Evolutionary conservation across 2,329 filamentous ascomycete genomes (phyloP), one percentile per base, ranked within the genome.

Genomic region (Pseudogymnoascus sp.): DNA sequence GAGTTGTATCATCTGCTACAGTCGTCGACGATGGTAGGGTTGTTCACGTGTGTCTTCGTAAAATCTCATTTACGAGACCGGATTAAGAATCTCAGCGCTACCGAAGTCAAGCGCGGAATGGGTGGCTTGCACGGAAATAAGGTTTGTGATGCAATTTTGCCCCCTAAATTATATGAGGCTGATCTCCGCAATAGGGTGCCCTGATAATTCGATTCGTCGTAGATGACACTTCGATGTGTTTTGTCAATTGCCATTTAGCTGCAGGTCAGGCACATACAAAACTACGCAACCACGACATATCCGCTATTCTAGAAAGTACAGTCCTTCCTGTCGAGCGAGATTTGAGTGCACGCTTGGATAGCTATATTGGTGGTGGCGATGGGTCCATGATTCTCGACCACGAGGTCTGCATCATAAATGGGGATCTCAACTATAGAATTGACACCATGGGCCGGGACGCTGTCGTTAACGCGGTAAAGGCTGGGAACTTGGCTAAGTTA

Each of bases 351-450:
- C 84, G 91, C 6, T 82, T 89, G 38, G 90, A 96, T 73, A 89
- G 86, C 66, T 99, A 89, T 72, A 84, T 92, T 6, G 90, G 91
- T 26, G 95, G 95, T n/a, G 95, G 95, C 50, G 95, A 99, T 73
- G 95, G 95, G 6, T 88, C 87, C 41, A 92, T 97, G 88, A 90
- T 99, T 64, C 81, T 98, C 64, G 95, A 99, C 72, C 95, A 99
- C 72, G 95, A 99, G 76, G 89, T 99, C n/a, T 97, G 93, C 74
- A 86, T 99, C 59, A 78, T 98, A 43, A 98, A 98, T 70, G 95
- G 95, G 28, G 95, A 99, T 74, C 82, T 99, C 60, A 99, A 99
- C 76, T 99, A 99, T 75, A 92, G 95, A 66, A 98, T 99, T 71
- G 95, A 99, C 74, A 92, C 93, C 24, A 97, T 98, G 85, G 91